phyloP scores from a whole-genome alignment of 1,284 basidiomycete species.

The Exobasidium cylindrosporum region DNA sequence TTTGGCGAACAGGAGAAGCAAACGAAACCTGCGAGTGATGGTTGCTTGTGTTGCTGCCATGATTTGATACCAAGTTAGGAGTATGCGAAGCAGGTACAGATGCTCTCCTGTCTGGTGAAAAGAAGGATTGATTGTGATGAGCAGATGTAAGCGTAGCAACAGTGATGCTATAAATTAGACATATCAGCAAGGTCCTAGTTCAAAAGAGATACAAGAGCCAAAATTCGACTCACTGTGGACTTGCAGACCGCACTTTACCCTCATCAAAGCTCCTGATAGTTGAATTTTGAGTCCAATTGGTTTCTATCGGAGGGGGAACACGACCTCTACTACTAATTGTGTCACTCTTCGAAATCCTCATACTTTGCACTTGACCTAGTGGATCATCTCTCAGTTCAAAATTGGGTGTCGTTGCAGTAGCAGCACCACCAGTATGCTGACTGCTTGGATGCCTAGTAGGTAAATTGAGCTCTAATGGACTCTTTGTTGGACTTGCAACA shows the following conservation, averaged over 20 bases:
- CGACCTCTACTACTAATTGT: too few species aligned
- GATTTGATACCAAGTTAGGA: too few species aligned
- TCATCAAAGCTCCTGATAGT: background rate
- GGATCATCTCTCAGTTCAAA: background rate
- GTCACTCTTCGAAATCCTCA: too few species aligned
- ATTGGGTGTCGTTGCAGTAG: background rate
- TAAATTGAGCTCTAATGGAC: background rate
- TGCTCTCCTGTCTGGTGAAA: background rate
- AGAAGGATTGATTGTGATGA: constrained; percentile 15
- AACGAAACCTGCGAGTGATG: constrained; percentile 3
- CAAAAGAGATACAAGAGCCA: background rate
- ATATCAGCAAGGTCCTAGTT: background rate
- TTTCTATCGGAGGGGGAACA: background rate
- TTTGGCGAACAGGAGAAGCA: constrained; percentile 19
- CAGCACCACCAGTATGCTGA: background rate
- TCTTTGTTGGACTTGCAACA: background rate
- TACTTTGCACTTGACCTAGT: background rate
- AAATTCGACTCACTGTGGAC: constrained; percentile 25
- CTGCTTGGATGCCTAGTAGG: background rate
- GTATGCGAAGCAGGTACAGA: constrained; percentile 3
- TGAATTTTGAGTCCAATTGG: background rate
- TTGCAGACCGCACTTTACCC: constrained; percentile 28
- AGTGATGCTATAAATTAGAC: constrained; percentile 19
- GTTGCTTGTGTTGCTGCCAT: too few species aligned
- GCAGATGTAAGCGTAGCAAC: constrained; percentile 32